phyloP scores from a whole-genome alignment of 2,329 filamentous ascomycete genomes.

The Nemania bipapillata region DNA sequence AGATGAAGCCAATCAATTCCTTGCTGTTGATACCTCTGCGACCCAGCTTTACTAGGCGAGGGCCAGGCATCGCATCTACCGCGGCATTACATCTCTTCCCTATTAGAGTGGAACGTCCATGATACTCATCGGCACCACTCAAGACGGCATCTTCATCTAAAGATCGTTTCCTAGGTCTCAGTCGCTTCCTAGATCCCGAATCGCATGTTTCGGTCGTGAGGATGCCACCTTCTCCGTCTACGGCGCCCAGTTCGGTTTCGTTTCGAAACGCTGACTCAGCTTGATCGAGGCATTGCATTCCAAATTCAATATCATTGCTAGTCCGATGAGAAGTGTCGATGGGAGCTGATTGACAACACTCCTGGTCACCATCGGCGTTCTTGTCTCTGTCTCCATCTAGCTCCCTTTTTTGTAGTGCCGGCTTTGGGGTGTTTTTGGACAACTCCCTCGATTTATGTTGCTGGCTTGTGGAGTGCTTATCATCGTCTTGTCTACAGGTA shows the following conservation, averaged over 20 bases:
- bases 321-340: neutral
- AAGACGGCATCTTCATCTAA: constrained; percentile 1
- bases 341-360: neutral
- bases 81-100: constrained; percentile 21
- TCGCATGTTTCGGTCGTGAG: neutral
- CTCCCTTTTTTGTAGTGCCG: neutral
- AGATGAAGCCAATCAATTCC: constrained; percentile 50
- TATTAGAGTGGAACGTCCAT: constrained; percentile 1
- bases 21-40: constrained; percentile 49
- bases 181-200: neutral
- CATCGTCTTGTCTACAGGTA: neutral
- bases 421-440: neutral
- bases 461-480: neutral
- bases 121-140: neutral
- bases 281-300: constrained; percentile 1
- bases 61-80: constrained; percentile 39
- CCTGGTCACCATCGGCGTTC: neutral
- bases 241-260: neutral
- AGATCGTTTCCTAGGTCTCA: constrained; percentile 12
- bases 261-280: neutral
- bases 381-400: neutral
- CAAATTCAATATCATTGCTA: neutral
- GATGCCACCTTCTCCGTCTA: neutral
- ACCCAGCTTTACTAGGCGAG: constrained; percentile 47
- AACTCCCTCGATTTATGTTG: neutral